These are phyloP conservation scores for Fagus crenata DNA, from an alignment of 306 rosid genomes.

Conservation along the genomic window DNA sequence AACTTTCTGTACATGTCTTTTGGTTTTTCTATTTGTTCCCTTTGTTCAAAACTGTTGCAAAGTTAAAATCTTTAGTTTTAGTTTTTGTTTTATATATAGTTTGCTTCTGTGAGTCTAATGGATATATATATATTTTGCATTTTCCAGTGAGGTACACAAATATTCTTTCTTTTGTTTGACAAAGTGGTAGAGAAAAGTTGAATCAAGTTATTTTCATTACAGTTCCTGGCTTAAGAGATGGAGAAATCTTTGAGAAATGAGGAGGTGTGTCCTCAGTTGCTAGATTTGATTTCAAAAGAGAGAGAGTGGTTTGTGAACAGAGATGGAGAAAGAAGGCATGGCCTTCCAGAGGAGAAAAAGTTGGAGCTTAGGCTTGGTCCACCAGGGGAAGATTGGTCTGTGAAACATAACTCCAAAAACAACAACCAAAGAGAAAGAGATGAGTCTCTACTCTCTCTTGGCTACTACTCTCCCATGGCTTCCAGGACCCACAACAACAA, in stretches of 20 bases:
- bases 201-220: slow-evolving; percentile 7
- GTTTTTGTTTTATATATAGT: neutral
- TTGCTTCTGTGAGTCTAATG: neutral
- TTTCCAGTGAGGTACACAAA: slow-evolving; percentile 16
- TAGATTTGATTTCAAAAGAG: slow-evolving; percentile 66
- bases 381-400: slow-evolving; percentile 74
- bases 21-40: neutral
- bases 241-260: slow-evolving; percentile 57
- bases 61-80: neutral
- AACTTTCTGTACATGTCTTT: no score
- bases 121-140: slow-evolving; percentile 3
- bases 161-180: slow-evolving; percentile 13
- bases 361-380: slow-evolving; percentile 92
- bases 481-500: neutral
- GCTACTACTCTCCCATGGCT: slow-evolving; percentile 36
- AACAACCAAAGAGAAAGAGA: slow-evolving; percentile 35
- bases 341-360: slow-evolving; percentile 58
- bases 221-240: slow-evolving; percentile 36
- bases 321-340: slow-evolving; percentile 38
- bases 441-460: slow-evolving; percentile 55
- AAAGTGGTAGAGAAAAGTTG: neutral
- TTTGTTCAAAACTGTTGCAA: neutral
- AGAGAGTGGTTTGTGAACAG: slow-evolving; percentile 54
- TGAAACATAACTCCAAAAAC: slow-evolving; percentile 26
- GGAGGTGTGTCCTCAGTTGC: slow-evolving; percentile 54